Evolutionary conservation across 2,329 filamentous ascomycete species (phyloP).

Genomic region (Ascosphaera apis): DNA sequence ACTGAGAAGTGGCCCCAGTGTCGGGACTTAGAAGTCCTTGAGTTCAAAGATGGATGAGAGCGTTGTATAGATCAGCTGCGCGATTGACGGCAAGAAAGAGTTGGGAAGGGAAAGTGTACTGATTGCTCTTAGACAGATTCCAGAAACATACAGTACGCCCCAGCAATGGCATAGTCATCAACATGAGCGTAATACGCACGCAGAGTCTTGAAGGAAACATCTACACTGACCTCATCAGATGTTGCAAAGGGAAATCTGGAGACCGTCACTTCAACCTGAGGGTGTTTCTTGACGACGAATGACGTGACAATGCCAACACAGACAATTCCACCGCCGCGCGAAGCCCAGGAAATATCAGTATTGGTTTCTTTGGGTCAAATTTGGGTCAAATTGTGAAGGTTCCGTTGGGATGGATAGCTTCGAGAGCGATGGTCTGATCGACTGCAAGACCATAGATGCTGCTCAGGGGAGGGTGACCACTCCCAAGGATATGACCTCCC

Average conservation of each 20-base stretch:
- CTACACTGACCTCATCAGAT: not conserved
- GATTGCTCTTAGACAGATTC: no score
- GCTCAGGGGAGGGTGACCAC: constrained; percentile 31
- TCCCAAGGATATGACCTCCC: constrained; percentile 25
- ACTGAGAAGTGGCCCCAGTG: constrained; percentile 17
- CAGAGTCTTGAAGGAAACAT: not conserved
- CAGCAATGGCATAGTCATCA: no score
- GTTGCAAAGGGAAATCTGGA: constrained; percentile 20
- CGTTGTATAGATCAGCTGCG: constrained; percentile 13
- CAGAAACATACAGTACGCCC: no score
- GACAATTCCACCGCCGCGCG: constrained; percentile 23
- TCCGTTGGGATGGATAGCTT: constrained; percentile 26
- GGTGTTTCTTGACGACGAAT: constrained; percentile 27
- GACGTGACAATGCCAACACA: constrained; percentile 32
- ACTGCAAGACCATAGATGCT: constrained; percentile 27
- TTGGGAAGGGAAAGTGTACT: constrained; percentile 9
- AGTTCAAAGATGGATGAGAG: constrained; percentile 11
- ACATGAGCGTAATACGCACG: not conserved
- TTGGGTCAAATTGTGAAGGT: constrained; percentile 17
- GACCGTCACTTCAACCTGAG: constrained; percentile 17
- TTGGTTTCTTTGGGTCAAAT: constrained; percentile 18
- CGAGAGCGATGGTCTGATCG: constrained; percentile 26
- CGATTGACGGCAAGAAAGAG: constrained; percentile 18
- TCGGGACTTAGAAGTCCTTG: constrained; percentile 14
- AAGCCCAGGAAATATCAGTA: constrained; percentile 26